Base-by-base conservation (phyloP, 2,329 filamentous ascomycete species). In the Aspergillus sp. region DNA sequence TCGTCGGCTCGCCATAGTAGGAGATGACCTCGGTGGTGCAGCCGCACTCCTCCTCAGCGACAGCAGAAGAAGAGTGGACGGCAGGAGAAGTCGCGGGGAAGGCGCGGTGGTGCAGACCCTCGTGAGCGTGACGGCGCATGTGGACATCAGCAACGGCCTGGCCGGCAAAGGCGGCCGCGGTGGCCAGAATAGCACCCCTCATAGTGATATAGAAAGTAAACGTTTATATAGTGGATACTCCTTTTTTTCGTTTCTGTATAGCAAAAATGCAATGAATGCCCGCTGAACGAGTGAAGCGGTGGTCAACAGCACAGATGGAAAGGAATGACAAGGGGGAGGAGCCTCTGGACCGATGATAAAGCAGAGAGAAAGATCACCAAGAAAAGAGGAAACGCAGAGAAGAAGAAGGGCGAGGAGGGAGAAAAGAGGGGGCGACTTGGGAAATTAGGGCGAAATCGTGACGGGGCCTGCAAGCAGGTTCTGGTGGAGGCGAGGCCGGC, bases 1-100 rank as follows among this genome's bases (percentile, higher is more conserved):
- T 78, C 64, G 84, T 88, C 56, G 85, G 76, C 70, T 84, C 80
- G 70, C 89, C 89, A 68, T 84, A 87, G 78, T 84, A 82, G 71
- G 87, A 90, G 74, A 84, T 84, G 77, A 87, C 89, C 80, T 89
- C 85, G 73, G 90, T 91, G 64, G 83, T 88, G 84, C 90, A 93
- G 62, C 83, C 83, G 73, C 89, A 91, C 54, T 77, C 74, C 62
- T 81, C 73, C 35, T 77, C 78, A 62, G 73, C 53, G 57, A 58
- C 35, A 12, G 44, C 58, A 75, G 64, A 76, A 48, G 67, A 63
- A 53, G 54, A 49, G 9, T 64, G 45, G 58, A 66, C 39, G 58
- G 27, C 35, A n/a, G 52, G 58, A 75, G 64, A 76, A 50, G 67
- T 62, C 53, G 45, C 43, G 19, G 64, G 45, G 58, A 66, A 35